Evolutionary conservation across 441 rosid species (phyloP).

Genomic region (Croton laevigatus): DNA sequence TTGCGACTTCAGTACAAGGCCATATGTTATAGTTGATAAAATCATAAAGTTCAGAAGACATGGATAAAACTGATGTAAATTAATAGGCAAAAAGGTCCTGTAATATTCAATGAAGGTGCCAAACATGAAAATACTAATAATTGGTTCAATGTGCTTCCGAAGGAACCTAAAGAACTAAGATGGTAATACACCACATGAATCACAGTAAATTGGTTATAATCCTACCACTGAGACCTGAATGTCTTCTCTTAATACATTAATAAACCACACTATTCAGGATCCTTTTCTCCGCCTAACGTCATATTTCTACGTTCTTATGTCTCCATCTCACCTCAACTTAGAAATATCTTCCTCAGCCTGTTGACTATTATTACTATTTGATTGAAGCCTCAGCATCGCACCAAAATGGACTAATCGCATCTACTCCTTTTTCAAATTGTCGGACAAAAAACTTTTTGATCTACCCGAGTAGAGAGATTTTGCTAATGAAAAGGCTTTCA

Average conservation of each 20-base stretch:
- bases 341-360: background rate
- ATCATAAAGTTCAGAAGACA: background rate
- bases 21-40: background rate
- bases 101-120: background rate
- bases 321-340: background rate
- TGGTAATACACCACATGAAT: background rate
- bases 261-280: background rate
- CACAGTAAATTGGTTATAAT: background rate
- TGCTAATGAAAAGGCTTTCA: constrained; percentile 23
- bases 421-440: constrained; percentile 14
- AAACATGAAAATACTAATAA: background rate
- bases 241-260: constrained; percentile 6
- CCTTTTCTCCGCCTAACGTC: constrained; percentile 4
- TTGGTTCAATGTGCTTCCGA: constrained; percentile 5
- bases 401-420: background rate
- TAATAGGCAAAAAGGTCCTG: background rate
- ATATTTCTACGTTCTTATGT: background rate
- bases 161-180: background rate
- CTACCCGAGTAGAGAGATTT: constrained; percentile 19
- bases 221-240: background rate
- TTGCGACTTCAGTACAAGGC: background rate
- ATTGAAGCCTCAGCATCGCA: background rate
- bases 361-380: background rate
- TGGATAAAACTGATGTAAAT: too few species aligned
- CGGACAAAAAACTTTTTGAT: constrained; percentile 21